Conservation (phyloP, 768 basidiomycete genomes). For the Lactifluus volemus region DNA sequence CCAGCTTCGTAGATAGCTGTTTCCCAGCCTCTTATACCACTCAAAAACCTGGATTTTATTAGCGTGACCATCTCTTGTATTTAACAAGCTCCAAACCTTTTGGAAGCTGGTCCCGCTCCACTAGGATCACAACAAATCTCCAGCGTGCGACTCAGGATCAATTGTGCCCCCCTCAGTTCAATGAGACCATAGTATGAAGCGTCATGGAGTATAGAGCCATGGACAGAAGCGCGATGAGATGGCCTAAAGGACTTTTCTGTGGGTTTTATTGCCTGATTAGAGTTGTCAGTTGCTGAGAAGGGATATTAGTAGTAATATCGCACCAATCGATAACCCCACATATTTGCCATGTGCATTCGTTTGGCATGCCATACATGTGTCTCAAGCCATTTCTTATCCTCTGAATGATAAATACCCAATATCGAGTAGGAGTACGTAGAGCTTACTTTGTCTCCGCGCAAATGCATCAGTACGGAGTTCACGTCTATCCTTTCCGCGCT, state of each 20-base stretch:
- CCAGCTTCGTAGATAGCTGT: slow-evolving; percentile 56
- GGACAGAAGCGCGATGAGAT: slow-evolving; percentile 80
- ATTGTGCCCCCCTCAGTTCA: slow-evolving; percentile 60
- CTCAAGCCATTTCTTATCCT: slow-evolving; percentile 86
- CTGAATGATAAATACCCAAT: slow-evolving; percentile 33
- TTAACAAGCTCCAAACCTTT: slow-evolving; percentile 36
- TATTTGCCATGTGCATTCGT: slow-evolving; percentile 87
- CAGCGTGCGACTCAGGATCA: slow-evolving; percentile 42
- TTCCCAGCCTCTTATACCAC: slow-evolving; percentile 58
- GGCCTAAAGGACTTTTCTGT: slow-evolving; percentile 91
- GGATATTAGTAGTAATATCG: slow-evolving; percentile 15
- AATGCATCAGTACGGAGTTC: slow-evolving; percentile 52
- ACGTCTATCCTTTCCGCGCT: slow-evolving; percentile 53
- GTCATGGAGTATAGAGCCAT: slow-evolving; percentile 84
- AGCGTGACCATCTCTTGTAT: neutral
- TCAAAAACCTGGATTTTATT: slow-evolving; percentile 40
- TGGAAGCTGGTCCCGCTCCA: slow-evolving; percentile 48
- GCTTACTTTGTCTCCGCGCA: slow-evolving; percentile 64
- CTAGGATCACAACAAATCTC: slow-evolving; percentile 57
- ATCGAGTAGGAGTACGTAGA: neutral
- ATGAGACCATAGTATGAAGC: slow-evolving; percentile 76
- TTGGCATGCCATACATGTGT: slow-evolving; percentile 98
- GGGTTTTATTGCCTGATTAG: slow-evolving; percentile 62
- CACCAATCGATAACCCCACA: slow-evolving; percentile 89
- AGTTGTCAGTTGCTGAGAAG: neutral